A percentile compares a stretch with the other conserved stretches of the same genome.
phyloP scores from a whole-genome alignment of 495 filamentous ascomycete genomes.

The Chaetomium fimeti region DNA sequence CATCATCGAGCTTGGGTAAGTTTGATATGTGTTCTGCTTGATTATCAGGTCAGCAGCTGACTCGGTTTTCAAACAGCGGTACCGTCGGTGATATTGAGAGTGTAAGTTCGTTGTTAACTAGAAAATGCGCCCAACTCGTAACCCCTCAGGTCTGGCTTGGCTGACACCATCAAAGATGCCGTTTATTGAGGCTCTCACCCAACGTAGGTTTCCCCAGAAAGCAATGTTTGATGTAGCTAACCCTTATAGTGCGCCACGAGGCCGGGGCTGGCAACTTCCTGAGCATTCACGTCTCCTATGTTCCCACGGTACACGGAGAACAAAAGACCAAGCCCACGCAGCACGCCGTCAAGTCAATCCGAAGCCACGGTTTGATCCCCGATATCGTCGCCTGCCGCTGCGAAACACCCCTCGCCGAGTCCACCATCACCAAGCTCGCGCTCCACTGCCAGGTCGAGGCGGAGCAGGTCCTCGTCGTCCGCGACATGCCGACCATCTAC shows the following conservation, averaged over 20 bases:
- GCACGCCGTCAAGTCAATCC: constrained; percentile 75
- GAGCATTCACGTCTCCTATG: constrained; percentile 78
- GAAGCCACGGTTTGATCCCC: constrained; percentile 78
- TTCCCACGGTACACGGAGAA: constrained; percentile 72
- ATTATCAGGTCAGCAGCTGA: constrained; percentile 5
- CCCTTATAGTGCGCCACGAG: constrained; percentile 14
- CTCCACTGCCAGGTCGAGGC: constrained; percentile 77
- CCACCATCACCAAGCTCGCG: constrained; percentile 85
- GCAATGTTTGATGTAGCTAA: not conserved
- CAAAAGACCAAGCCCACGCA: constrained; percentile 98
- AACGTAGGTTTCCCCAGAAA: constrained; percentile 35
- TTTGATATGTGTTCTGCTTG: constrained; percentile 1
- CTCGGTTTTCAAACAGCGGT: constrained; percentile 28
- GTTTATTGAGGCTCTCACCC: constrained; percentile 83
- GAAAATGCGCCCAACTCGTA: not conserved
- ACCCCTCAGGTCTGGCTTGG: not conserved
- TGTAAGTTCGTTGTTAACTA: constrained; percentile 29
- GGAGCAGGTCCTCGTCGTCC: constrained; percentile 80
- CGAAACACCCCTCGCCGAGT: constrained; percentile 63
- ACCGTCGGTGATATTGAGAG: constrained; percentile 79
- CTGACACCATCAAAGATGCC: constrained; percentile 44
- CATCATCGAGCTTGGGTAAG: constrained; percentile 61
- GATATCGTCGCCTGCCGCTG: constrained; percentile 92
- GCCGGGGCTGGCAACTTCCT: constrained; percentile 75
- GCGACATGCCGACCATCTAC: constrained; percentile 82